These are phyloP conservation scores for Calamus simplicifolius DNA, from an alignment of 176 grass and related monocot genomes.

Conservation along the genomic window DNA sequence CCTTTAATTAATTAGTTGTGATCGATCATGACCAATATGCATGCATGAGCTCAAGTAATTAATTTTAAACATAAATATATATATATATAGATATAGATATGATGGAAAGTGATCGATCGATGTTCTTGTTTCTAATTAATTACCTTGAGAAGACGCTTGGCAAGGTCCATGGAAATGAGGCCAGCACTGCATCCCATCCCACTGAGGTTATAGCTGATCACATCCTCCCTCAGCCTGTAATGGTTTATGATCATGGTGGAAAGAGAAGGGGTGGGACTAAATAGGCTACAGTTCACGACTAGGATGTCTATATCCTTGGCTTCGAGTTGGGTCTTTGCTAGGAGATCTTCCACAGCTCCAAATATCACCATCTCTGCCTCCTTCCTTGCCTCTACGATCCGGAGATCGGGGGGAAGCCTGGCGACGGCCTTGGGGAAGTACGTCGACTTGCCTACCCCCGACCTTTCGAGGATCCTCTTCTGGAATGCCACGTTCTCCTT, in stretches of 20 bases:
- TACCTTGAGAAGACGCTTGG: slow-evolving; percentile 8
- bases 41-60: too few relatives aligned
- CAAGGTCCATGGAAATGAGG: slow-evolving; percentile 10
- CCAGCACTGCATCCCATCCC: slow-evolving; percentile 10
- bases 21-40: too few relatives aligned
- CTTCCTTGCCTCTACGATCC: slow-evolving; percentile 1
- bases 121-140: neutral
- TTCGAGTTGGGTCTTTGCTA: neutral
- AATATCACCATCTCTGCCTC: slow-evolving; percentile 15
- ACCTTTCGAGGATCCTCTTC: slow-evolving; percentile 6
- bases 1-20: too few relatives aligned
- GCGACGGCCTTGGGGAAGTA: slow-evolving; percentile 1
- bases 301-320: slow-evolving; percentile 9
- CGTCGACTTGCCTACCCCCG: slow-evolving; percentile 4
- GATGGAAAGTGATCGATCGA: too few relatives aligned
- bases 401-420: neutral
- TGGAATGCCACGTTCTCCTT: slow-evolving; percentile 1
- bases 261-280: slow-evolving; percentile 5
- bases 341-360: slow-evolving; percentile 7
- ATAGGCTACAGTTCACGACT: slow-evolving; percentile 1
- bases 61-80: too few relatives aligned
- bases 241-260: slow-evolving; percentile 1
- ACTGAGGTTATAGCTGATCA: slow-evolving; percentile 2
- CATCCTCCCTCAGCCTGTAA: slow-evolving; percentile 2
- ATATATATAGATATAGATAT: too few relatives aligned